Base-by-base conservation (phyloP, 2,329 filamentous ascomycete species). In the Penicillium vulpinum region DNA sequence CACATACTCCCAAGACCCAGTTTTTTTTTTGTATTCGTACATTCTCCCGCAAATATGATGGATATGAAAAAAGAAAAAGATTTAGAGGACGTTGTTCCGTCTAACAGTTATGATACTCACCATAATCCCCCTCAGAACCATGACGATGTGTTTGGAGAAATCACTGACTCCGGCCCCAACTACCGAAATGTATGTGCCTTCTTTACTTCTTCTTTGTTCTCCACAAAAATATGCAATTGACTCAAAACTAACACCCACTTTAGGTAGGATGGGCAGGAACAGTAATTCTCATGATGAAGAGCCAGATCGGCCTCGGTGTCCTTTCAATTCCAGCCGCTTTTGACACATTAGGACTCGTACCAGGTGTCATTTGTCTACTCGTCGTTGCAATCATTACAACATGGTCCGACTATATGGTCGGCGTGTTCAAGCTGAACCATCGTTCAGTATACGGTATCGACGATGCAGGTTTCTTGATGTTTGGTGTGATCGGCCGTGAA, bases 391-490 rank as follows among this genome's bases (percentile, higher is more conserved):
- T 29, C 21, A 79, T 81, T 59, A 81, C 79, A 0, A 78, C 76
- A 2, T 82, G 80, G 80, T 80, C 78, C 2, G 72, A 74, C 51
- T 81, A 79, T 58, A 78, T 81, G 24, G 71, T 82, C 11, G 80
- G 64, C 2, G 46, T 51, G 3, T 85, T 85, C 72, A 85, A 85
- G 63, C 61, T 83, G 31, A 72, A 74, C 15, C 82, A 84, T 63
- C 78, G 79, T 1, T 75, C 83, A 58, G 81, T 85, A 3, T 83
- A 85, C 62, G 80, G 79, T 50, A 84, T 85, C 72, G 82, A 83
- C 40, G 83, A 85, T 59, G 82, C 81, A 0, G 83, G 83, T 16
- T 70, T 70, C 46, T 77, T 84, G 53, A 73, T 85, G 22, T 82
- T 83, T 50, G 83, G 83, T 7, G 78, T 75, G 0, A 57, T 80